Percentiles rank a stretch among this genome's conserved stretches.
These are phyloP conservation scores for Hemisphaericaspora subhashii DNA, from an alignment of 1,139 yeast species.

Conservation along the genomic window DNA sequence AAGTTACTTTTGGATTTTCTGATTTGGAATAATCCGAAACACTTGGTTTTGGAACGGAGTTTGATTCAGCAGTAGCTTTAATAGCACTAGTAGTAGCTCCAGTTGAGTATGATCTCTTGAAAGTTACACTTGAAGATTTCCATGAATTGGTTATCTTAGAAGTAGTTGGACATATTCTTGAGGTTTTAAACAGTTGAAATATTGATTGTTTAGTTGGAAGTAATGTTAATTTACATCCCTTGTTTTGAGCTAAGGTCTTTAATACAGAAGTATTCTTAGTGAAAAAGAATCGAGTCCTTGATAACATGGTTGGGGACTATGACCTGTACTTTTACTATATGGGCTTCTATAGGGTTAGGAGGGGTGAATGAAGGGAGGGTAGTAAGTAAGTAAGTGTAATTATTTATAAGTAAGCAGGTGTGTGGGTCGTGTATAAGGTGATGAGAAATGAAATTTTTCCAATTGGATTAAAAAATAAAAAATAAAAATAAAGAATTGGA, in stretches of 20 bases:
- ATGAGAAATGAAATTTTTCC: background rate
- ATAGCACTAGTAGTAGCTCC: conserved; percentile 4
- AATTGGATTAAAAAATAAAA: background rate
- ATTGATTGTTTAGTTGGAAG: conserved; percentile 4
- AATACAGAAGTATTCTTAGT: conserved; percentile 41
- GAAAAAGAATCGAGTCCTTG: conserved; percentile 45
- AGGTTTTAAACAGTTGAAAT: conserved; percentile 3
- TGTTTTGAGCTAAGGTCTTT: conserved; percentile 28
- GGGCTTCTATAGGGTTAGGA: background rate
- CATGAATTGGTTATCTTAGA: no score
- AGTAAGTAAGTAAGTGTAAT: no score
- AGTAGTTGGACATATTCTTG: conserved; percentile 5
- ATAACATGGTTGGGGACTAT: conserved; percentile 24
- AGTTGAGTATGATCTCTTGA: conserved; percentile 10
- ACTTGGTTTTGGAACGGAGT: background rate
- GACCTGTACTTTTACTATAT: no score
- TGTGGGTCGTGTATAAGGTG: background rate
- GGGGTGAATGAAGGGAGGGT: background rate
- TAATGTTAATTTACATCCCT: conserved; percentile 15
- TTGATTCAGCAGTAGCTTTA: background rate
- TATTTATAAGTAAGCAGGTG: background rate
- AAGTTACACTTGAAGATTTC: background rate
- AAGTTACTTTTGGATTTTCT: conserved; percentile 21
- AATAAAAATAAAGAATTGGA: background rate
- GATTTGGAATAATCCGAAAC: no score